phyloP scores from a whole-genome alignment of 345 rosid species.

The Rhizophora mangle region DNA sequence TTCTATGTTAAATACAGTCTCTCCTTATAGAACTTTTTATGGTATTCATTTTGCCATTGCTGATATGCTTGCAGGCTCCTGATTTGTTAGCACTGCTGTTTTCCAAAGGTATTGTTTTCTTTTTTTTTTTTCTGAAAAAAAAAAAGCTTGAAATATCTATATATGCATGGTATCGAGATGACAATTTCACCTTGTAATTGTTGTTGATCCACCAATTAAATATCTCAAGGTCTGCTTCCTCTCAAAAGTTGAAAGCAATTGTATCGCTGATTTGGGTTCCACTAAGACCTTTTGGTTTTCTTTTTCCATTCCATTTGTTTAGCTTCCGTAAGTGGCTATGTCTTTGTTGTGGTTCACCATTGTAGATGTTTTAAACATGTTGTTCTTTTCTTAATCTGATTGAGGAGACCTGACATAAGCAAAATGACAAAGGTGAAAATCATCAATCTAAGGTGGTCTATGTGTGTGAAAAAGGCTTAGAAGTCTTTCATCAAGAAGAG shows the following conservation, averaged over 20 bases:
- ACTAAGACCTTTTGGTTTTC: too few relatives aligned
- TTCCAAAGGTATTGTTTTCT: slow-evolving; percentile 54
- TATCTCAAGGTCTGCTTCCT: not conserved
- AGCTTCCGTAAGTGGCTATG: too few relatives aligned
- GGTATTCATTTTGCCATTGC: not conserved
- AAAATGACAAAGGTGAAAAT: too few relatives aligned
- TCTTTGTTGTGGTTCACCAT: too few relatives aligned
- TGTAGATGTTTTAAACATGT: too few relatives aligned
- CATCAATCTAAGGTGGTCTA: too few relatives aligned
- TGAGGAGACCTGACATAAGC: too few relatives aligned
- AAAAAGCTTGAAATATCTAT: too few relatives aligned
- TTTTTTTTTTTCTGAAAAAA: not conserved
- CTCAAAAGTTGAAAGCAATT: not conserved
- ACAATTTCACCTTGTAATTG: not conserved
- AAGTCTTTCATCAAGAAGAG: not conserved
- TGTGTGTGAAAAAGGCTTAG: too few relatives aligned
- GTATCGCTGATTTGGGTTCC: not conserved
- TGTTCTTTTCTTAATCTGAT: too few relatives aligned
- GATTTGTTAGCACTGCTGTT: slow-evolving; percentile 71
- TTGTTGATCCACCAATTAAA: not conserved
- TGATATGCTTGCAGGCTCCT: slow-evolving; percentile 64
- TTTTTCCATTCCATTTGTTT: too few relatives aligned
- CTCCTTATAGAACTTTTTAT: not conserved
- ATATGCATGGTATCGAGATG: not conserved
- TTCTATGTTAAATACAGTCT: not conserved